These are phyloP conservation scores for Filobasidium wieringae DNA, from an alignment of 768 basidiomycete species.

Conservation along the genomic window DNA sequence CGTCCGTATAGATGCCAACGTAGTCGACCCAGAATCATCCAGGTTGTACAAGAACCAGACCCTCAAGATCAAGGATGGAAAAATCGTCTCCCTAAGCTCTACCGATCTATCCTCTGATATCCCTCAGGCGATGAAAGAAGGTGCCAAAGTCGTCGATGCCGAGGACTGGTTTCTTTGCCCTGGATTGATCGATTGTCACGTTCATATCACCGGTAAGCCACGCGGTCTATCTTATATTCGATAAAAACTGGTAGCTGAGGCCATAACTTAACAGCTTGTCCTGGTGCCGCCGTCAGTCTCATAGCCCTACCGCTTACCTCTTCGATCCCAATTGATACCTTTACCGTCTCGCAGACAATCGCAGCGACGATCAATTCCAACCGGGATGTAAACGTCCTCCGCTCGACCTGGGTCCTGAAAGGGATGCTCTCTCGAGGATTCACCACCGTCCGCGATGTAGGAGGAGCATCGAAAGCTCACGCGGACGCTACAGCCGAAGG, in stretches of 20 bases:
- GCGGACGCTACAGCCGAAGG: slow-evolving; percentile 42
- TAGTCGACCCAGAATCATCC: too few species aligned
- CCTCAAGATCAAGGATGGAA: slow-evolving; percentile 33
- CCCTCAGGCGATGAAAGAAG: background rate
- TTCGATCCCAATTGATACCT: too few species aligned
- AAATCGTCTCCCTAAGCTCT: slow-evolving; percentile 27
- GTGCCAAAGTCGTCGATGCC: slow-evolving; percentile 1
- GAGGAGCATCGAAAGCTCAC: slow-evolving; percentile 41
- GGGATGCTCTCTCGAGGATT: slow-evolving; percentile 43
- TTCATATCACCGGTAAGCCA: slow-evolving; percentile 43
- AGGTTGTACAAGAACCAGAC: too few species aligned
- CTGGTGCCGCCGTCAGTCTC: too few species aligned
- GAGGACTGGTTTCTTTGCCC: background rate
- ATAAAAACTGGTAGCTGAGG: too few species aligned
- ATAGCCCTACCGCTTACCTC: too few species aligned
- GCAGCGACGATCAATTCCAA: slow-evolving; percentile 35
- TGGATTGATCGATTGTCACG: slow-evolving; percentile 45
- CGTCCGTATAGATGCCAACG: too few species aligned
- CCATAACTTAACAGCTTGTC: too few species aligned
- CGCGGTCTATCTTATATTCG: too few species aligned
- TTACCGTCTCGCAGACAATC: slow-evolving; percentile 40
- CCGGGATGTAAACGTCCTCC: slow-evolving; percentile 38
- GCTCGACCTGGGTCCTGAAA: slow-evolving; percentile 41
- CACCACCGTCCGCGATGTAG: slow-evolving; percentile 42
- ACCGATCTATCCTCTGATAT: too few species aligned